phyloP scores from a whole-genome alignment of 306 rosid genomes.

The Sicyos baderoa region DNA sequence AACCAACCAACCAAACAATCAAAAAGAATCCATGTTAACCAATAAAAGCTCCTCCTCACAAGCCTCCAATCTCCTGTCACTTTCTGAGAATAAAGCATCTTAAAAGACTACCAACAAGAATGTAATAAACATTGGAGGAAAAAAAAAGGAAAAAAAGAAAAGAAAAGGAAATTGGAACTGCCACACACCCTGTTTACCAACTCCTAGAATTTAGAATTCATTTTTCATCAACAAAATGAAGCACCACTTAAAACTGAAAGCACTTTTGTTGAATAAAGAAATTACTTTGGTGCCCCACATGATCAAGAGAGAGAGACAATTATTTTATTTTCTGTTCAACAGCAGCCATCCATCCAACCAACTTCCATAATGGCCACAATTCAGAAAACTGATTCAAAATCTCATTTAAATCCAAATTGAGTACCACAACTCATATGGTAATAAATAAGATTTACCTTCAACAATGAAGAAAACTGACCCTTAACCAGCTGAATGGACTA shows the following conservation, averaged over 20 bases:
- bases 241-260: no score
- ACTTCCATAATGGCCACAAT: not conserved
- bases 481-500: not conserved
- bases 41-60: not conserved
- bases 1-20: constrained; percentile 1
- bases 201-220: no score
- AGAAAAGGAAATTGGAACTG: not conserved
- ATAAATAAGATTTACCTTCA: not conserved
- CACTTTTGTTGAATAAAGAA: no score
- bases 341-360: constrained; percentile 5
- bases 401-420: no score
- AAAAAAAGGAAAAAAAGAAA: no score
- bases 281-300: no score
- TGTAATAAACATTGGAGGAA: no score
- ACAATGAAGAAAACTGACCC: not conserved
- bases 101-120: not conserved
- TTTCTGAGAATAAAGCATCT: constrained; percentile 1
- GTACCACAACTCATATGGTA: not conserved
- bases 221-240: no score
- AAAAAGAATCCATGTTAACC: not conserved
- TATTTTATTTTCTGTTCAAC: not conserved
- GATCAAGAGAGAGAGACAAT: no score
- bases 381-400: not conserved
- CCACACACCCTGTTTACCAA: no score
- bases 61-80: not conserved